Percentiles rank a stretch among this genome's conserved stretches.
Conservation (phyloP, 805 yeast species). For the Sugiyamaella floridensis region DNA sequence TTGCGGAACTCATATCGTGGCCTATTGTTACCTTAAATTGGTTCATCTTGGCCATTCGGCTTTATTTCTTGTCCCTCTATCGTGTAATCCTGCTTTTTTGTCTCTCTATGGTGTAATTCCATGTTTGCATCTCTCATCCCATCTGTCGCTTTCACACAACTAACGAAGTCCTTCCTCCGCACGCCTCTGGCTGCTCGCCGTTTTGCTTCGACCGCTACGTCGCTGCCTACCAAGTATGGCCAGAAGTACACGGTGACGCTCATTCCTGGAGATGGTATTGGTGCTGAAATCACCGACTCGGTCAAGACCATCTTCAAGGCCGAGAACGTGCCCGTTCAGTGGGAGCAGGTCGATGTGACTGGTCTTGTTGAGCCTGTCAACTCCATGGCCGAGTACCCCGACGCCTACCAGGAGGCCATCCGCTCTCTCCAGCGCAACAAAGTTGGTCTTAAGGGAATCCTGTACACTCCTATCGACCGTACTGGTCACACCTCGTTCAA, state of each 20-base stretch:
- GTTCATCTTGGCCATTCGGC: too few species aligned
- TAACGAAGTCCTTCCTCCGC: conserved; percentile 5
- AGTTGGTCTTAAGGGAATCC: conserved; percentile 93
- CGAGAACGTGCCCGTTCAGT: conserved; percentile 86
- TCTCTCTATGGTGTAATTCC: too few species aligned
- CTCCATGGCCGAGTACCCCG: conserved; percentile 37
- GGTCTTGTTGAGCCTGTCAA: conserved; percentile 39
- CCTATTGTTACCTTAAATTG: too few species aligned
- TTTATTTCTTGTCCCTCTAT: too few species aligned
- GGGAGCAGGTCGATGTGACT: conserved; percentile 66
- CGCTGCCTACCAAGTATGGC: conserved; percentile 72
- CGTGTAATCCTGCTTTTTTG: too few species aligned
- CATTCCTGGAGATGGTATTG: conserved; percentile 96
- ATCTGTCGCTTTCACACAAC: neutral
- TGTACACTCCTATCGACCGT: conserved; percentile 81
- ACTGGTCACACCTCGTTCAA: conserved; percentile 78
- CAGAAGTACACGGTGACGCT: conserved; percentile 90
- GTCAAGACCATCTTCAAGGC: conserved; percentile 84
- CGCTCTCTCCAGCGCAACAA: conserved; percentile 90
- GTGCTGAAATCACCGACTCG: conserved; percentile 90
- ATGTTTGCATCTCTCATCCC: neutral
- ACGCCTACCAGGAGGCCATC: conserved; percentile 76
- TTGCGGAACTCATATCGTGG: too few species aligned
- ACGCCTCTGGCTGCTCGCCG: conserved; percentile 16
- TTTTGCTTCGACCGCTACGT: conserved; percentile 40